Base-by-base conservation (phyloP, 1,139 yeast genomes). In the Pichia sp. region DNA sequence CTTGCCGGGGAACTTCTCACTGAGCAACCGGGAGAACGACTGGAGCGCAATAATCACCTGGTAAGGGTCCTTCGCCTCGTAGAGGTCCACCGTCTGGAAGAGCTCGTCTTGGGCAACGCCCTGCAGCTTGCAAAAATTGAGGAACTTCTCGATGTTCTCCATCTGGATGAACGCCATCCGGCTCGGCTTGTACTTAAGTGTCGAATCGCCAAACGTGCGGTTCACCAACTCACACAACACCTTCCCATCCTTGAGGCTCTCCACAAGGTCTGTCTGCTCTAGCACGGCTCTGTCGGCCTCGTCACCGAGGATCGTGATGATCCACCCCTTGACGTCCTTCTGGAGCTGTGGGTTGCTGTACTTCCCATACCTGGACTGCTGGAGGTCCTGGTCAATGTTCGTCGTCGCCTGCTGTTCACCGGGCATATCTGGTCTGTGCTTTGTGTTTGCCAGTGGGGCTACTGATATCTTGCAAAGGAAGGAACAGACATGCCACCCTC, bases 101-200 rank as follows among this genome's bases (percentile, higher is more conserved):
- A 87, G 72, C 66, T 90, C 97, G 65, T 88, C 92, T 59, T 87
- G 89, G 4, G 93, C 90, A 3, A 90, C 84, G 1, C 95, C 93
- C 47, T 85, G 72, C 3, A 65, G 52, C 58, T 81, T 78, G 54
- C 89, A 82, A 51, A 85, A 80, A 15, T 75, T 70, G 40, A 90
- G 72, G 65, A 89, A 90, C 59, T 82, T 79, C 46, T 90, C 83
- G 43, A 90, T 88, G 64, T 89, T 89, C 66, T 90, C 96, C 96
- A 89, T 89, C 72, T 74, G 66, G 10, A 88, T 83, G 69, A 90
- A 90, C 3, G 96, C 93, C 86, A 88, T 84, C 51, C 74, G 74
- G n/a, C 90, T 81, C 49, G 75, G 75, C 66, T 85, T 87, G 68
- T 70, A 84, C 60, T 75, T 81, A 55, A 83, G 60, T 69, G 79